A percentile compares a stretch with the other conserved stretches of the same genome.
Evolutionary conservation across 2,329 filamentous ascomycete species (phyloP).

Genomic region (Xylaria hypoxylon): DNA sequence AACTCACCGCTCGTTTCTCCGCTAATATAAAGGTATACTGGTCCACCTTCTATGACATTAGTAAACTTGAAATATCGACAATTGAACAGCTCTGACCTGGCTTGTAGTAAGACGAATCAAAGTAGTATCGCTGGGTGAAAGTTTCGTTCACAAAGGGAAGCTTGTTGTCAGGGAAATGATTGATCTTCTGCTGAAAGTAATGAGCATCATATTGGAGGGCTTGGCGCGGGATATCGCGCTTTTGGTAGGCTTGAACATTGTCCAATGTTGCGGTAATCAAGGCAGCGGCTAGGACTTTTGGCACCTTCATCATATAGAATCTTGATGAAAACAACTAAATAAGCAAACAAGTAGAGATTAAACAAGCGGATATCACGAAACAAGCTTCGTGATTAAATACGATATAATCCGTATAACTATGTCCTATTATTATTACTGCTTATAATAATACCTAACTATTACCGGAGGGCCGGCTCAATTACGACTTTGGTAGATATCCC

Average conservation of each 20-base stretch:
- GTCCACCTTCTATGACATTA: slow-evolving; percentile 57
- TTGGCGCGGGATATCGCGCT: slow-evolving; percentile 40
- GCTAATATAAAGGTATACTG: slow-evolving; percentile 51
- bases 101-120: slow-evolving; percentile 65
- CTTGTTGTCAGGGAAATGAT: slow-evolving; percentile 58
- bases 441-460: no score
- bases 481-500: slow-evolving; percentile 5
- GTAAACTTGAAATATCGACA: background rate
- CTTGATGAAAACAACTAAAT: background rate
- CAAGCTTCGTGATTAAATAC: slow-evolving; percentile 4
- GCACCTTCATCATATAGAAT: slow-evolving; percentile 33
- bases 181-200: slow-evolving; percentile 55
- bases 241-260: slow-evolving; percentile 37
- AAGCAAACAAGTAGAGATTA: background rate
- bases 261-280: slow-evolving; percentile 37
- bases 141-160: slow-evolving; percentile 58
- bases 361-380: background rate
- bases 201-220: slow-evolving; percentile 45
- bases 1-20: slow-evolving; percentile 49
- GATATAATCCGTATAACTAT: background rate
- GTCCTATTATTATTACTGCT: background rate
- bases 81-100: slow-evolving; percentile 46
- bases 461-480: background rate
- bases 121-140: slow-evolving; percentile 67
- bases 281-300: slow-evolving; percentile 36